Evolutionary conservation across 805 yeast genomes (phyloP), one percentile per base, ranked within the genome.

Genomic region (Metschnikowia cerradonensis): DNA sequence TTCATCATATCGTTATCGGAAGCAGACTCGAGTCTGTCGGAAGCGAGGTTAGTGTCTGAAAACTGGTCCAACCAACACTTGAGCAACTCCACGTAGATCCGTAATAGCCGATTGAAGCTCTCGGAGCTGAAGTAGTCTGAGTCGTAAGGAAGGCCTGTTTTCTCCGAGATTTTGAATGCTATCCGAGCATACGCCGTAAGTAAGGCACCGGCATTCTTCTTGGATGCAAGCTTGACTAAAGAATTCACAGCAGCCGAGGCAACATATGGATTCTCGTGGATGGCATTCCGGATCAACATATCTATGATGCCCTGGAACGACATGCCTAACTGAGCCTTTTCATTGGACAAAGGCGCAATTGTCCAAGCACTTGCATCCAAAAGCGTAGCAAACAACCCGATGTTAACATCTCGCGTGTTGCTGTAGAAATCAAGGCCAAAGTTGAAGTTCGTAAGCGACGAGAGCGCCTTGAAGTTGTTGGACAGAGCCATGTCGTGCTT

Each of bases 11-110:
- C 73, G 34, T 68, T 69, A 35, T 65, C 71, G 2, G 50, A 22
- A 6, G 63, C 59, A 6, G 64, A 67, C 13, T 66, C 63, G 22
- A 56, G 51, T 40, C 48, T 41, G 4, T 67, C 71, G 4, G 64
- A 60, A 6, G 32, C 66, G 62, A 32, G 54, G 51, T 46, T 51
- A 20, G 52, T 48, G 19, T 79, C 53, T 6, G 54, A 77, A 50
- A 88, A 77, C 32, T 85, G 84, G 14, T 78, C 79, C 14, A 90
- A 68, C 99, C 99, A 94, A 52, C 89, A 82, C 49, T 82, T 84
- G 23, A 94, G 70, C 19, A 94, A 67, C 31, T 89, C 96, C 2
- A 88, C 86, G 56, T 91, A 94, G 0, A 90, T 73, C 51, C 79
- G 80, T 47, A 92, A 67, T 2, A 88, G 63, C 41, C 72, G 70